Conservation (phyloP, 495 filamentous ascomycete species). For the Pyronema omphalodes region DNA sequence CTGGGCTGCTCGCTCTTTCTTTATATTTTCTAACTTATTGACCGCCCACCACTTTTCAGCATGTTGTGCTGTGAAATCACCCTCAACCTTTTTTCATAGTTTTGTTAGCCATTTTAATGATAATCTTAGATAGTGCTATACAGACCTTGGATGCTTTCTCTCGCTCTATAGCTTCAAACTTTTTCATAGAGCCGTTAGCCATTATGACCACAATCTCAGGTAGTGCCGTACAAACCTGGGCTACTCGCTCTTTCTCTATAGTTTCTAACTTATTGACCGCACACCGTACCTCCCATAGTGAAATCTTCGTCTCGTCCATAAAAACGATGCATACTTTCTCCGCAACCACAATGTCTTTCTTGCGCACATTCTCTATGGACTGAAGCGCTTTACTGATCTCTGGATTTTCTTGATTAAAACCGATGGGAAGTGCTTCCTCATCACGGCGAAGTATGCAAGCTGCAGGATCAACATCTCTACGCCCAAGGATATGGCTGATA, state of each 20-base stretch:
- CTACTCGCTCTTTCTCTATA: too few relatives aligned
- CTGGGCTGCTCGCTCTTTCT: too few relatives aligned
- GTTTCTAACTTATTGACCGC: too few relatives aligned
- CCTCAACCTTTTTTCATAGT: not conserved
- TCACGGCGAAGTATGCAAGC: not conserved
- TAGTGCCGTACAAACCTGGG: too few relatives aligned
- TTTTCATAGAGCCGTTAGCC: too few relatives aligned
- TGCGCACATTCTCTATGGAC: constrained; percentile 2
- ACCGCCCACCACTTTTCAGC: too few relatives aligned
- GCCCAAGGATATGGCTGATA: constrained; percentile 1
- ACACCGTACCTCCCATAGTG: constrained; percentile 14
- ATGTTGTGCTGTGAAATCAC: constrained; percentile 2
- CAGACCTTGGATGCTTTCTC: too few relatives aligned
- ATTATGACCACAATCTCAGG: too few relatives aligned
- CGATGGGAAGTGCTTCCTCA: constrained; percentile 3
- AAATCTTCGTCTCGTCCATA: constrained; percentile 11
- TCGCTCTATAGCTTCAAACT: too few relatives aligned
- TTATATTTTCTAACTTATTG: too few relatives aligned
- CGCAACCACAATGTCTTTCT: constrained; percentile 10
- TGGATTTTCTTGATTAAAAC: constrained; percentile 16
- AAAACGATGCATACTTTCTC: constrained; percentile 18
- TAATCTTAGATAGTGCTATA: too few relatives aligned
- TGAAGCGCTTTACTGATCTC: constrained; percentile 12
- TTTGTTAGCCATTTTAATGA: too few relatives aligned
- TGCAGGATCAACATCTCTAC: constrained; percentile 4